Evolutionary conservation across 1,284 basidiomycete genomes (phyloP).

Genomic region (Naganishia albida): DNA sequence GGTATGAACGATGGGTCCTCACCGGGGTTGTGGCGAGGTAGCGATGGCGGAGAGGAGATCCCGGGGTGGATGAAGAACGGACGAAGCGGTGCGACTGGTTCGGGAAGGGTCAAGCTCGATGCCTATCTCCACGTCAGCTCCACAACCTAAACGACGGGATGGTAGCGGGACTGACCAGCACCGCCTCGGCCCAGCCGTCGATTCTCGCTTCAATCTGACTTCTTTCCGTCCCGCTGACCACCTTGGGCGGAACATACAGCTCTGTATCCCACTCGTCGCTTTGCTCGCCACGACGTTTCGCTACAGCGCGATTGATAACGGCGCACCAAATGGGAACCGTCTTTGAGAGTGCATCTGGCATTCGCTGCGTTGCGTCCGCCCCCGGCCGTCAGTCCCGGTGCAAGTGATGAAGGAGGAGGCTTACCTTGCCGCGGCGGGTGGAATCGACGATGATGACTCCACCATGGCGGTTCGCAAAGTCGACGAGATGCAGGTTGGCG

Average conservation of each 20-base stretch:
- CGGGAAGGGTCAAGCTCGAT: slow-evolving; percentile 49
- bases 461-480: slow-evolving; percentile 60
- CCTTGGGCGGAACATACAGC: slow-evolving; percentile 48
- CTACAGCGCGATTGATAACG: slow-evolving; percentile 76
- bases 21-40: slow-evolving; percentile 31
- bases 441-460: slow-evolving; percentile 91
- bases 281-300: slow-evolving; percentile 29
- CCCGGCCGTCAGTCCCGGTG: too few relatives aligned
- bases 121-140: slow-evolving; percentile 34
- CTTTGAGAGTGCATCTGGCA: slow-evolving; percentile 92
- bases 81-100: slow-evolving; percentile 47
- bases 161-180: slow-evolving; percentile 55
- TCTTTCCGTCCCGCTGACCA: slow-evolving; percentile 50
- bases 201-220: slow-evolving; percentile 63
- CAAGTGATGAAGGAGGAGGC: neutral
- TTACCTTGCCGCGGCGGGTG: slow-evolving; percentile 79
- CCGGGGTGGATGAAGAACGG: slow-evolving; percentile 53
- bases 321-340: slow-evolving; percentile 92
- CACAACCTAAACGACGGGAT: too few relatives aligned
- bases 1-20: slow-evolving; percentile 42
- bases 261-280: slow-evolving; percentile 42
- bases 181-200: slow-evolving; percentile 75
- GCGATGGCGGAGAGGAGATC: slow-evolving; percentile 40
- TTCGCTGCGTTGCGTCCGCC: slow-evolving; percentile 63
- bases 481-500: slow-evolving; percentile 79